Evolutionary conservation across 805 yeast genomes (phyloP).

Genomic region (Maudiozyma barnettii): DNA sequence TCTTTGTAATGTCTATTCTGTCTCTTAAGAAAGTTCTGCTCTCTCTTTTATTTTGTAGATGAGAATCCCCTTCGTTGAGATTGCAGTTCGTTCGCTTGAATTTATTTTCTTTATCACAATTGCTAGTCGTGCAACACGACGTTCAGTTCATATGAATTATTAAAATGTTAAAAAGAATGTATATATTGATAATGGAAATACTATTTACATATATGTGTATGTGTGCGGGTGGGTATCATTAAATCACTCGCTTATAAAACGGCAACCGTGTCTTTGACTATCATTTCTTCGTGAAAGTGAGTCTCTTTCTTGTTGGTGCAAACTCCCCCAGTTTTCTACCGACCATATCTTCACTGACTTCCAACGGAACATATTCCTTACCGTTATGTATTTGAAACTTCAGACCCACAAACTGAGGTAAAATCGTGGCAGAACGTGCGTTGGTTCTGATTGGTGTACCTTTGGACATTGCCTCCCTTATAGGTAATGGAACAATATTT

Average conservation of each 20-base stretch:
- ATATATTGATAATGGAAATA: not conserved
- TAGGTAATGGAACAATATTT: constrained; percentile 88
- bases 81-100: too few species aligned
- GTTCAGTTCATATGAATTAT: too few species aligned
- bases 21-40: too few species aligned
- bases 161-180: too few species aligned
- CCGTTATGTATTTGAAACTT: constrained; percentile 95
- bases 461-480: constrained; percentile 69
- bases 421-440: constrained; percentile 86
- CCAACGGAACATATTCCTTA: constrained; percentile 80
- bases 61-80: too few species aligned
- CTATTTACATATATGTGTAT: not conserved
- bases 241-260: not conserved
- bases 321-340: constrained; percentile 93
- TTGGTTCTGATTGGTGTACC: constrained; percentile 90
- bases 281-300: constrained; percentile 57
- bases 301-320: constrained; percentile 87
- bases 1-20: too few species aligned
- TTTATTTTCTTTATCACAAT: too few species aligned
- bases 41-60: too few species aligned
- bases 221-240: not conserved
- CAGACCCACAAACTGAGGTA: constrained; percentile 93
- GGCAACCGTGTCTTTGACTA: not conserved
- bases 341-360: constrained; percentile 90
- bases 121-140: too few species aligned